Evolutionary conservation across 306 rosid genomes (phyloP).

Genomic region (Fragaria ananassa): DNA sequence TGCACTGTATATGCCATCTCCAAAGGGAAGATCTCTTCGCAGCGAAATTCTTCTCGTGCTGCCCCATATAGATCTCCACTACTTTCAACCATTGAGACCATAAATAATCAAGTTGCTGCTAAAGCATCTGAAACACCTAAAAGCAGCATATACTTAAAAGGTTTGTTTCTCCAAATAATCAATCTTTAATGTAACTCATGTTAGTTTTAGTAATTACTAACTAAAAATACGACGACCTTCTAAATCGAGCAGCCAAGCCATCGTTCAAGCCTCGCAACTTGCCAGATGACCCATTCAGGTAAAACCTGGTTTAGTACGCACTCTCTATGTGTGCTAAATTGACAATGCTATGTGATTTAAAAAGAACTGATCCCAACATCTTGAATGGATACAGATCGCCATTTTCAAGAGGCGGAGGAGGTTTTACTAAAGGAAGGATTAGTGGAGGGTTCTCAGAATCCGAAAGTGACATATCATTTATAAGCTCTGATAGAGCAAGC

Average conservation of each 20-base stretch:
- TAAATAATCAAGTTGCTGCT: constrained; percentile 15
- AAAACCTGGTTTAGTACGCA: constrained; percentile 2
- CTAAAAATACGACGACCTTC: neutral
- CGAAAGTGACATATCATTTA: constrained; percentile 78
- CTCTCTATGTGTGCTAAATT: too few relatives aligned
- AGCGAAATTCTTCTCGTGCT: constrained; percentile 52
- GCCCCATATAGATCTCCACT: constrained; percentile 71
- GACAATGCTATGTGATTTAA: neutral
- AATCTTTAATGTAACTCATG: neutral
- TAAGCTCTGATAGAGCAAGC: constrained; percentile 79
- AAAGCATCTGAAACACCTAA: constrained; percentile 31
- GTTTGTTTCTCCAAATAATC: constrained; percentile 36
- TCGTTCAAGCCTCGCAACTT: constrained; percentile 56
- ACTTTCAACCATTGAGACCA: constrained; percentile 31
- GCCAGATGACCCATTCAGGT: constrained; percentile 55
- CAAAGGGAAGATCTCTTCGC: constrained; percentile 72
- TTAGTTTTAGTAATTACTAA: constrained; percentile 1
- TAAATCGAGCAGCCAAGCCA: constrained; percentile 38
- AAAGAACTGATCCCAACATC: constrained; percentile 13
- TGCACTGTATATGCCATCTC: constrained; percentile 71
- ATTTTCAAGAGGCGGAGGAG: constrained; percentile 25
- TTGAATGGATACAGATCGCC: constrained; percentile 38
- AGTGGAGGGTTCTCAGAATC: constrained; percentile 50
- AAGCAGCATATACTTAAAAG: constrained; percentile 39
- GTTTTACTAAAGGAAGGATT: constrained; percentile 32